Evolutionary conservation across 2,329 filamentous ascomycete species (phyloP).

Genomic region (Elsinoe perseae): DNA sequence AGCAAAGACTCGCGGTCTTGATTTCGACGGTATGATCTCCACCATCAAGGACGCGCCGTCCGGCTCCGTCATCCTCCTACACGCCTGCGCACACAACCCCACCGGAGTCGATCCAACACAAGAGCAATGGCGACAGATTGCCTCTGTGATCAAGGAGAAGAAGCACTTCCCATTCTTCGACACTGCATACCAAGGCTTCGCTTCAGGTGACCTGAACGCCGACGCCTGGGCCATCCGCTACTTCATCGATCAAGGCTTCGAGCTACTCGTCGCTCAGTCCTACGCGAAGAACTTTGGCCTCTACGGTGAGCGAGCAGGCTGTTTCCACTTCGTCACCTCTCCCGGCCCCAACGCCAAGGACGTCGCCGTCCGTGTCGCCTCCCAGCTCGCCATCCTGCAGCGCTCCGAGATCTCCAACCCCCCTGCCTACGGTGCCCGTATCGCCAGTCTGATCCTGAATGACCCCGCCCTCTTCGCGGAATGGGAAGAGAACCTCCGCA

Average conservation of each 20-base stretch:
- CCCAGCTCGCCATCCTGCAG: slow-evolving; percentile 88
- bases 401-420: slow-evolving; percentile 97
- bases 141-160: slow-evolving; percentile 64
- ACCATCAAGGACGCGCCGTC: slow-evolving; percentile 78
- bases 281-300: slow-evolving; percentile 61
- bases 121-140: slow-evolving; percentile 91
- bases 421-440: slow-evolving; percentile 85
- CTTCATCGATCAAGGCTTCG: slow-evolving; percentile 88
- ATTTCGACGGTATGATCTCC: slow-evolving; percentile 84
- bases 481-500: slow-evolving; percentile 86
- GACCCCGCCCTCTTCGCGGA: slow-evolving; percentile 72
- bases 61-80: slow-evolving; percentile 19
- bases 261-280: slow-evolving; percentile 46
- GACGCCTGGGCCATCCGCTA: slow-evolving; percentile 91
- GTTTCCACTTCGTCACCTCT: slow-evolving; percentile 85
- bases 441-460: slow-evolving; percentile 78
- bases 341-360: slow-evolving; percentile 59
- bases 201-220: slow-evolving; percentile 74
- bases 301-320: slow-evolving; percentile 91
- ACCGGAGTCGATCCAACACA: slow-evolving; percentile 91
- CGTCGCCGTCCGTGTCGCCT: slow-evolving; percentile 59
- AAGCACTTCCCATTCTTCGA: slow-evolving; percentile 98
- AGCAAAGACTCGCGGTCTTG: slow-evolving; percentile 78
- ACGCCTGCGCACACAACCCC: slow-evolving; percentile 86
- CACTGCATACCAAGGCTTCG: slow-evolving; percentile 95